Evolutionary conservation across 129 eudicot genomes (phyloP).

Genomic region (Flaveria brownii): DNA sequence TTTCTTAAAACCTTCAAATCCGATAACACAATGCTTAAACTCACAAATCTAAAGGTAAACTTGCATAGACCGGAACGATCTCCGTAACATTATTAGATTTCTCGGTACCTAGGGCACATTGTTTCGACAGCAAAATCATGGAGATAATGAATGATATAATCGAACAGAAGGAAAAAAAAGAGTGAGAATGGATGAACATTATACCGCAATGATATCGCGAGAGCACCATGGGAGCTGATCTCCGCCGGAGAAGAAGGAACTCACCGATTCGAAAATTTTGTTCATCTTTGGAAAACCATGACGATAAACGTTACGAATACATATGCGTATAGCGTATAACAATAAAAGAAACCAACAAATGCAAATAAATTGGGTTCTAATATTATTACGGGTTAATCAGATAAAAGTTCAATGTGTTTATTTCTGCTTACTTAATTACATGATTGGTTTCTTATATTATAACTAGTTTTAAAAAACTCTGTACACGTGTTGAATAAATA

Average conservation of each 20-base stretch:
- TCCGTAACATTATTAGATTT: not conserved
- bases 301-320: not conserved
- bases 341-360: too few species aligned
- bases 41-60: not conserved
- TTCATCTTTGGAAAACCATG: slow-evolving; percentile 35
- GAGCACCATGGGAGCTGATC: slow-evolving; percentile 79
- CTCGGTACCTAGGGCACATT: not conserved
- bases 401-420: too few species aligned
- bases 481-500: too few species aligned
- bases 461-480: too few species aligned
- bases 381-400: too few species aligned
- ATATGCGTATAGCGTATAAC: not conserved
- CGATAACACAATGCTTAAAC: not conserved
- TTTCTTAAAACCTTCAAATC: slow-evolving; percentile 2
- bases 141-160: not conserved
- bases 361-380: too few species aligned
- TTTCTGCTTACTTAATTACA: too few species aligned
- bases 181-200: not conserved
- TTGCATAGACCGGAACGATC: not conserved
- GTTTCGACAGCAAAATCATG: too few species aligned
- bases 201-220: slow-evolving; percentile 54
- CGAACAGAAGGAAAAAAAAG: not conserved
- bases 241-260: slow-evolving; percentile 55
- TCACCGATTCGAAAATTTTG: slow-evolving; percentile 50
- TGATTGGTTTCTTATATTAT: too few species aligned